Conservation (phyloP, 306 rosid genomes). For the Malus sieversii region DNA sequence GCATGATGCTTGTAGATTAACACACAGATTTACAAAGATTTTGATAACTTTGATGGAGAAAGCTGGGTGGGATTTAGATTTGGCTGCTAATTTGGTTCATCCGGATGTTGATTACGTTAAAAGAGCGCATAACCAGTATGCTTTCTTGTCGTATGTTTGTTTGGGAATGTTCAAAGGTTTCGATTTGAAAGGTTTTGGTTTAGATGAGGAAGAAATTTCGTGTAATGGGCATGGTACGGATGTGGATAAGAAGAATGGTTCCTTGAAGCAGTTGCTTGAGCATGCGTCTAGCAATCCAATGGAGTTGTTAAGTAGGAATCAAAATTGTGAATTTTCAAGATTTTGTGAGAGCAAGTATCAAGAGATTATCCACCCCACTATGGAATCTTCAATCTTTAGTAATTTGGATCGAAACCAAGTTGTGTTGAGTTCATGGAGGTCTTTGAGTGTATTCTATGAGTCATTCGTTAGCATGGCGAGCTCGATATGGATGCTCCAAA, state of each 20-base stretch:
- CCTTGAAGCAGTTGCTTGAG: conserved; percentile 72
- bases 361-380: conserved; percentile 66
- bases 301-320: conserved; percentile 63
- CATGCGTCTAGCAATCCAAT: conserved; percentile 85
- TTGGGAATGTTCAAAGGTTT: conserved; percentile 82
- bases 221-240: conserved; percentile 27
- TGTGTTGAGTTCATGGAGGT: conserved; percentile 76
- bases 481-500: conserved; percentile 81
- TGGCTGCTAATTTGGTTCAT: conserved; percentile 67
- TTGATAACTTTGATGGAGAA: conserved; percentile 80
- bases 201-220: conserved; percentile 22
- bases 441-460: conserved; percentile 78
- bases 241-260: conserved; percentile 22
- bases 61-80: conserved; percentile 88
- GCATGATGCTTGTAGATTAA: conserved; percentile 67
- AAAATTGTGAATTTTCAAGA: conserved; percentile 54
- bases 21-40: conserved; percentile 64
- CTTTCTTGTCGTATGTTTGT: conserved; percentile 77
- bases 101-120: conserved; percentile 57
- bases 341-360: conserved; percentile 86
- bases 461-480: conserved; percentile 88
- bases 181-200: conserved; percentile 38
- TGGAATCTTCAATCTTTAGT: conserved; percentile 80
- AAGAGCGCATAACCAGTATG: conserved; percentile 63
- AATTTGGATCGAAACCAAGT: conserved; percentile 61